Percentiles rank a stretch among this genome's conserved stretches.
These are phyloP conservation scores for Pestalotiopsis sp. DNA, from an alignment of 2,329 filamentous ascomycete species.

Conservation along the genomic window DNA sequence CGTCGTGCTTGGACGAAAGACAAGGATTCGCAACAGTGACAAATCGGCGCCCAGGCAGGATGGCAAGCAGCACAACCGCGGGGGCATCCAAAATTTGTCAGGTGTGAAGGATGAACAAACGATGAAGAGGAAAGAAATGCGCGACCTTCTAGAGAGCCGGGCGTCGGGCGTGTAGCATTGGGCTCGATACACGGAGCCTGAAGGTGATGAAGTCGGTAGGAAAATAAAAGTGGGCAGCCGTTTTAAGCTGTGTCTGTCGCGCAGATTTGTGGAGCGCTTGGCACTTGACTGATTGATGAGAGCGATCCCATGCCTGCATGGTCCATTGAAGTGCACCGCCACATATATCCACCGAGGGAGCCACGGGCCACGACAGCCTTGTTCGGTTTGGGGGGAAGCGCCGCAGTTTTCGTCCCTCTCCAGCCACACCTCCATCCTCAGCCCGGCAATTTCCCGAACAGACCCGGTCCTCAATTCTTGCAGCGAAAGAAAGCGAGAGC, in stretches of 20 bases:
- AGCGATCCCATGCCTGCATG: neutral
- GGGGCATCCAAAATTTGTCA: neutral
- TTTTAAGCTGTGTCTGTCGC: neutral
- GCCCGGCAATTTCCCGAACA: conserved; percentile 12
- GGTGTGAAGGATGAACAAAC: neutral
- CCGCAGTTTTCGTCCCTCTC: neutral
- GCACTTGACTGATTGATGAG: neutral
- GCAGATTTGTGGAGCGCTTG: neutral
- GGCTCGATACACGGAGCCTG: neutral
- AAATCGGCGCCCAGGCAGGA: neutral
- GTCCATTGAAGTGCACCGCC: neutral
- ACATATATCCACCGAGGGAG: neutral
- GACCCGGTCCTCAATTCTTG: conserved; percentile 15
- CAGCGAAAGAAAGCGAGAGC: conserved; percentile 13
- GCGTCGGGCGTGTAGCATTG: neutral
- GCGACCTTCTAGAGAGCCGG: neutral
- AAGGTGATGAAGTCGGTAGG: neutral
- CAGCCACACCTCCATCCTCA: neutral
- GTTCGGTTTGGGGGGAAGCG: neutral
- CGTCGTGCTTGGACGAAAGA: neutral
- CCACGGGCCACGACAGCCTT: neutral
- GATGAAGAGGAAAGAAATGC: neutral
- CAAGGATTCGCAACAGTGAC: neutral
- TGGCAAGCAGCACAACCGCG: neutral
- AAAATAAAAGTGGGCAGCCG: neutral